Conservation (phyloP, 73 alveolate species). For the Tetrahymena malaccensis region DNA sequence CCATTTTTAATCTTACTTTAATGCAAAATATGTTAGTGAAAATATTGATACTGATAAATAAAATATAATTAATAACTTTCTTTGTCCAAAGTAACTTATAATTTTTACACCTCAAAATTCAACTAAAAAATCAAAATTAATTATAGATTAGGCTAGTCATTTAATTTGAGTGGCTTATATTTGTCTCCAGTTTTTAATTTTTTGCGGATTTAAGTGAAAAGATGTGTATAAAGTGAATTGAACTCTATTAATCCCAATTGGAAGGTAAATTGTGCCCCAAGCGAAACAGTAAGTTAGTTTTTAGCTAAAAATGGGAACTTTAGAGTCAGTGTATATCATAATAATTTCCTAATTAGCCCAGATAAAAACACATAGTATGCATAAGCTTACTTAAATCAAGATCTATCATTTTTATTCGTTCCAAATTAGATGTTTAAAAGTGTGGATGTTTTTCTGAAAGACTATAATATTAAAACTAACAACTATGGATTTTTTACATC, state of each 20-base stretch:
- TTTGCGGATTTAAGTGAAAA: background rate
- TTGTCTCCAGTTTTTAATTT: background rate
- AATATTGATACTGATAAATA: background rate
- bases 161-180: background rate
- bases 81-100: background rate
- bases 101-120: background rate
- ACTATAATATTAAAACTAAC: background rate
- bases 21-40: background rate
- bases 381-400: background rate
- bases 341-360: background rate
- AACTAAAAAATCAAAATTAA: background rate
- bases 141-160: background rate
- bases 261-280: background rate
- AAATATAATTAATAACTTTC: background rate
- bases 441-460: background rate
- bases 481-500: background rate
- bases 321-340: background rate
- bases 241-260: background rate
- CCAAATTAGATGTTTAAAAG: background rate
- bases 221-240: background rate
- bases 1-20: background rate
- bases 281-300: background rate
- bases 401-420: background rate
- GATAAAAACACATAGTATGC: background rate
- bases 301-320: background rate